Base-by-base conservation (phyloP, 2,329 filamentous ascomycete genomes). In the Colletotrichum viniferum region DNA sequence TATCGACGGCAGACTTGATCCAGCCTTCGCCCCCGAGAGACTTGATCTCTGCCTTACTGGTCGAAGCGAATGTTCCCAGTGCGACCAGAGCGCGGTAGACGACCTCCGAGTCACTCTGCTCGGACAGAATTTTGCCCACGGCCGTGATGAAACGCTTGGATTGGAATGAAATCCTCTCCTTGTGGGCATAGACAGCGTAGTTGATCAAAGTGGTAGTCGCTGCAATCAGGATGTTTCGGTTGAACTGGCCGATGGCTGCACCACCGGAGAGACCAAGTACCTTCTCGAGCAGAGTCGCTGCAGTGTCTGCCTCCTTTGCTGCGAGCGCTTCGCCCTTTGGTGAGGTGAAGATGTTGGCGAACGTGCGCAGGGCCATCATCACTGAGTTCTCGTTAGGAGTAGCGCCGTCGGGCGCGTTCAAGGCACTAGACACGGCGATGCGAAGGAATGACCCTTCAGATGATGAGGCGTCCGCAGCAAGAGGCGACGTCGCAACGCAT, bases 201-300 rank as follows among this genome's bases (percentile, higher is more conserved):
- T 99, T 98, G 82, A 98, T 93, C 75, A 94, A 93, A 0, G 95
- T 88, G 0, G 97, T 98, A 1, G 95, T 92, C 21, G 95, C 87
- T 0, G 97, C 96, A 71, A 98, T 93, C 66, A 94, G 91, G 13
- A 98, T 87, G 79, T 98, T 98, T 68, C 94, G 92, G 82, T 97
- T 97, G 67, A 84, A 85, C 14, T 85, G 78, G 77, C 89, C 89
- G n/a, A 91, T 86, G 3, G 86, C 84, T 3, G 87, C 86, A 5
- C 84, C 87, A 52, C 85, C 86, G 2, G 83, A 82, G 48, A 88
- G 85, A 6, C 89, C 89, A 4, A 92, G 86, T 30, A 94, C 90
- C 0, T 90, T 89, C 67, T 93, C 90, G 10, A 97, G 85, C 32
- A 94, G 90, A 4, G 87, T 84, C 6, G 95, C 86, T 6, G 94